phyloP scores from a whole-genome alignment of 164 flowering plant species.

The Umbilicus rupestris region DNA sequence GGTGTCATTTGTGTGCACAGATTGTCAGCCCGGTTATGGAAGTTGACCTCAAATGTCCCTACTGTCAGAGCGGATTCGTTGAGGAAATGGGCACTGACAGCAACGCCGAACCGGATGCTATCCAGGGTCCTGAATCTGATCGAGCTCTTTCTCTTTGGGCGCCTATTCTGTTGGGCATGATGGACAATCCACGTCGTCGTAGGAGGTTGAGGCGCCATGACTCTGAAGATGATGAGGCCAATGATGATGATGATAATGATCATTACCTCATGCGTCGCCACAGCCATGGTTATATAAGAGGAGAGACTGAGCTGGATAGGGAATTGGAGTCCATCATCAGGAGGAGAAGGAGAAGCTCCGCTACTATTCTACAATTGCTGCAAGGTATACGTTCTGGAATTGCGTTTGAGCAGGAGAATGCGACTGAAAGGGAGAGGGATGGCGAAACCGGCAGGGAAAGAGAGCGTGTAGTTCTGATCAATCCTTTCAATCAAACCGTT shows the following conservation, averaged over 20 bases:
- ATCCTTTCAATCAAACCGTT: constrained; percentile 48
- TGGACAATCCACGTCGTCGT: constrained; percentile 39
- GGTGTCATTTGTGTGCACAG: constrained; percentile 51
- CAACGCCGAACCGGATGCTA: constrained; percentile 7
- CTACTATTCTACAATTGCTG: constrained; percentile 50
- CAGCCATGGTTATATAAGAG: constrained; percentile 11
- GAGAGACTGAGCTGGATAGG: constrained; percentile 33
- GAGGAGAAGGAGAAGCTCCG: constrained; percentile 58
- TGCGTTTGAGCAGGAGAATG: constrained; percentile 29
- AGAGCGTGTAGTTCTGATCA: constrained; percentile 43
- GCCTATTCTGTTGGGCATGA: constrained; percentile 73
- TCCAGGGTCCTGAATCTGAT: constrained; percentile 33
- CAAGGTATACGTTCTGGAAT: constrained; percentile 45
- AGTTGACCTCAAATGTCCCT: constrained; percentile 47
- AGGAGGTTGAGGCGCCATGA: constrained; percentile 26
- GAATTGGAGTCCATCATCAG: constrained; percentile 36
- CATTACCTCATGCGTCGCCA: background rate
- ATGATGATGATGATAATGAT: constrained; percentile 13
- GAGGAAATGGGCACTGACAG: constrained; percentile 42
- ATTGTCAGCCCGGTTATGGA: constrained; percentile 42
- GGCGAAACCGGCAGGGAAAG: constrained; percentile 15
- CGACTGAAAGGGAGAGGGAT: constrained; percentile 16
- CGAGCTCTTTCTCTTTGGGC: constrained; percentile 74
- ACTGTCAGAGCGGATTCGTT: constrained; percentile 45
- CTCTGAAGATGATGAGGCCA: constrained; percentile 31